Conservation (phyloP, 257 asterid genomes). For the Solanum arcanum region DNA sequence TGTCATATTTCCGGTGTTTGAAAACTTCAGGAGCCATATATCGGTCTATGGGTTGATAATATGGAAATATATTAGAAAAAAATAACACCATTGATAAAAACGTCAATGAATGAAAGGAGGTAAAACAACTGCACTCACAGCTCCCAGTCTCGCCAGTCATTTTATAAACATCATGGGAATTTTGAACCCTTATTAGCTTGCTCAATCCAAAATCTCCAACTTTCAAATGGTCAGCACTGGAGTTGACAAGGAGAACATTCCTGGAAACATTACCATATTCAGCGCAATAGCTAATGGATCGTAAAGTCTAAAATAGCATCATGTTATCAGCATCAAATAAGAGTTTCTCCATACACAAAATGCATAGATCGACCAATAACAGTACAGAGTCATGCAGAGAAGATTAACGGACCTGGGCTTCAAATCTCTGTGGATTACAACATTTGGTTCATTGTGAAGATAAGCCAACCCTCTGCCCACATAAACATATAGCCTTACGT, state of each 20-base stretch:
- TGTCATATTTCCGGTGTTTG: constrained; percentile 91
- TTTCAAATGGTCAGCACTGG: constrained; percentile 91
- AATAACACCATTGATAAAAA: neutral
- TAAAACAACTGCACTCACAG: constrained; percentile 45
- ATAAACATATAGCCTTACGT: constrained; percentile 5
- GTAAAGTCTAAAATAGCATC: neutral
- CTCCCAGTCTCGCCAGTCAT: constrained; percentile 99
- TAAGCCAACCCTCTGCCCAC: constrained; percentile 91
- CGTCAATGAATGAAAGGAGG: neutral
- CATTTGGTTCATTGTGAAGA: constrained; percentile 98
- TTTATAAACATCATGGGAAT: constrained; percentile 90
- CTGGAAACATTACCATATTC: constrained; percentile 29
- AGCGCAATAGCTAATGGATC: neutral
- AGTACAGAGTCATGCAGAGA: neutral
- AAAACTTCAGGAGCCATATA: constrained; percentile 99
- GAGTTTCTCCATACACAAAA: neutral
- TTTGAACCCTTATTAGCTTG: constrained; percentile 81
- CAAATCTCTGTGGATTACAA: constrained; percentile 86
- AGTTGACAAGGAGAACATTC: constrained; percentile 89
- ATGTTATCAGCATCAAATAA: neutral
- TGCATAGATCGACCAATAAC: neutral
- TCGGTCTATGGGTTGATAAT: constrained; percentile 41
- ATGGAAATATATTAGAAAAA: neutral
- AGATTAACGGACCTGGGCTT: constrained; percentile 70
- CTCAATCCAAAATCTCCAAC: constrained; percentile 97